Conservation (phyloP, 495 filamentous ascomycete genomes). For the Xylaria telfairii region DNA sequence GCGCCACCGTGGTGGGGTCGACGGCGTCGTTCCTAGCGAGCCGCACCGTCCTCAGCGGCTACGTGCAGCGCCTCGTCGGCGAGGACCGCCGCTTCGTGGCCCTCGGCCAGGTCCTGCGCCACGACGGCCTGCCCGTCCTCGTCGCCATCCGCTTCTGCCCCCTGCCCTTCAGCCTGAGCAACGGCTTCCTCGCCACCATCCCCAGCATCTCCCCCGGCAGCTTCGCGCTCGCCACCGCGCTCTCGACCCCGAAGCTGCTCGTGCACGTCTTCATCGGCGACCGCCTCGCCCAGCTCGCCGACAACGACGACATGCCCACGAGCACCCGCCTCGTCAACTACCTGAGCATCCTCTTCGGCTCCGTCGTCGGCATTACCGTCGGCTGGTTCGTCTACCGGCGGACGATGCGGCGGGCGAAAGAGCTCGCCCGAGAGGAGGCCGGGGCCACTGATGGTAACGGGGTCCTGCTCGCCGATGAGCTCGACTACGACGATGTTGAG, state of each 20-base stretch:
- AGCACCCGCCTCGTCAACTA: conserved; percentile 80
- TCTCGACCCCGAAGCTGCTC: conserved; percentile 78
- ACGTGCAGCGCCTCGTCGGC: conserved; percentile 80
- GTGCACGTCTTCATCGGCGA: conserved; percentile 93
- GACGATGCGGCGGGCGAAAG: conserved; percentile 80
- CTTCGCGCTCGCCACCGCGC: conserved; percentile 82
- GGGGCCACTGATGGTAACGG: conserved; percentile 30
- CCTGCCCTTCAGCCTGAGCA: conserved; percentile 91
- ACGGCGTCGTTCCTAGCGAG: conserved; percentile 79
- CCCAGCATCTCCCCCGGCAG: conserved; percentile 78
- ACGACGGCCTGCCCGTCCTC: conserved; percentile 87
- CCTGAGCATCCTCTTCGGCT: conserved; percentile 72
- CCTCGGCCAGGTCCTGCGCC: conserved; percentile 65
- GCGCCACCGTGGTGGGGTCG: conserved; percentile 78
- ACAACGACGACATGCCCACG: conserved; percentile 65
- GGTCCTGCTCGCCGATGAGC: conserved; percentile 41
- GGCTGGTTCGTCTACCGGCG: conserved; percentile 86
- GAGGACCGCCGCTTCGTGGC: conserved; percentile 76
- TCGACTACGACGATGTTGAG: conserved; percentile 40
- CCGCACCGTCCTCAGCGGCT: conserved; percentile 74
- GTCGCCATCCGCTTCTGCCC: conserved; percentile 94
- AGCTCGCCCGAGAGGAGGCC: conserved; percentile 85
- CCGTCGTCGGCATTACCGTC: conserved; percentile 73
- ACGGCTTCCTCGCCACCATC: conserved; percentile 92
- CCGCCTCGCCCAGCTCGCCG: conserved; percentile 75